Evolutionary conservation across 257 asterid genomes (phyloP).

Genomic region (Capsicum rhomboideum): DNA sequence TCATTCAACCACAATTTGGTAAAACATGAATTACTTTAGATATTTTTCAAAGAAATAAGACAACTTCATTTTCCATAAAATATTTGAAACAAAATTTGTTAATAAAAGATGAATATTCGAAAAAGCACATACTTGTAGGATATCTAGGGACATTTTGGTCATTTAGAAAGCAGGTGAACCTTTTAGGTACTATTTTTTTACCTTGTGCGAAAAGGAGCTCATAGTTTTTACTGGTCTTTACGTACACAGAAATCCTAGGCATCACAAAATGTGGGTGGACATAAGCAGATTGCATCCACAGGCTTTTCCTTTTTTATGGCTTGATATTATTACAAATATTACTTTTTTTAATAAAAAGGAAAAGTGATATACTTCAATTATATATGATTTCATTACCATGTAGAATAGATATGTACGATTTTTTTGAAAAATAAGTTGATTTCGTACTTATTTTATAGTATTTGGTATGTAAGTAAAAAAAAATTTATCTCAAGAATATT

Average conservation of each 20-base stretch:
- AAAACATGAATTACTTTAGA: not conserved
- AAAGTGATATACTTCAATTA: too few species aligned
- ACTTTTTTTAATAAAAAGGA: not conserved
- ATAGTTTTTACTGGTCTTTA: not conserved
- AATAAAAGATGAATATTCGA: not conserved
- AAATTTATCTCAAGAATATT: too few species aligned
- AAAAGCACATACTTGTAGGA: not conserved
- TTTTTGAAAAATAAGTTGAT: too few species aligned
- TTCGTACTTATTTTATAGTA: too few species aligned
- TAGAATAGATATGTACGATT: too few species aligned
- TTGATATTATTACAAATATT: not conserved
- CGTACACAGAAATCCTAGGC: not conserved
- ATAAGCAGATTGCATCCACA: not conserved
- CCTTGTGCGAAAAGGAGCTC: not conserved
- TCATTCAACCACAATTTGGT: not conserved
- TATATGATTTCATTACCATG: too few species aligned
- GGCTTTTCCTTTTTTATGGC: not conserved
- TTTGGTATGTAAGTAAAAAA: too few species aligned
- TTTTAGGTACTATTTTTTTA: not conserved
- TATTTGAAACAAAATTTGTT: not conserved
- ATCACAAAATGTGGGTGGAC: not conserved
- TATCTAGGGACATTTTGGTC: not conserved
- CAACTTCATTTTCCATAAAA: not conserved
- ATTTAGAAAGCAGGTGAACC: not conserved
- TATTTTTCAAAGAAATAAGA: not conserved